Evolutionary conservation across 1,139 yeast genomes (phyloP).

Genomic region (Debaryomycetaceae sp.): DNA sequence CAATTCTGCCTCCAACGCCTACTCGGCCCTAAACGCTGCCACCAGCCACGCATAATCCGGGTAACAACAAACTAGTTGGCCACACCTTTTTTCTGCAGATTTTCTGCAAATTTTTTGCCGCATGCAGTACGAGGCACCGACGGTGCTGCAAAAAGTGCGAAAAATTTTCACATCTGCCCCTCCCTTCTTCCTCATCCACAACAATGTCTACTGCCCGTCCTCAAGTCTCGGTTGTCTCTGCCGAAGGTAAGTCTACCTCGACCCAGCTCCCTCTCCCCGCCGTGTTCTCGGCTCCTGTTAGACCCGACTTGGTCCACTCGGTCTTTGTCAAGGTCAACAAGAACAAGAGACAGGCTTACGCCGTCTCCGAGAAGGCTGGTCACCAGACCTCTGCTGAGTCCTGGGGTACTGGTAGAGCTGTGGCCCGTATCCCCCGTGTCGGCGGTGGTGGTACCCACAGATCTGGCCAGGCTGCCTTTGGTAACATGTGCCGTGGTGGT

Average conservation of each 20-base stretch:
- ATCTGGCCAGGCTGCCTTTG: constrained; percentile 99
- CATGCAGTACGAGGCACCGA: no score
- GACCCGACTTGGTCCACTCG: constrained; percentile 98
- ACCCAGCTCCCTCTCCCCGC: constrained; percentile 93
- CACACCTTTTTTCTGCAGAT: no score
- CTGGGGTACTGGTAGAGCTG: constrained; percentile 99
- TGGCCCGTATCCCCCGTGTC: constrained; percentile 99
- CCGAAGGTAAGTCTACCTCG: constrained; percentile 82
- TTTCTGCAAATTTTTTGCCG: no score
- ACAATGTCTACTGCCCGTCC: constrained; percentile 77
- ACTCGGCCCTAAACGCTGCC: no score
- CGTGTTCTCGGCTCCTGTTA: constrained; percentile 99
- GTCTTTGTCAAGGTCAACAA: constrained; percentile 98
- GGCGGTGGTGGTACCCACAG: constrained; percentile 99
- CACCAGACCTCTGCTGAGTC: constrained; percentile 99
- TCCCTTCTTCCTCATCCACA: constrained; percentile 13
- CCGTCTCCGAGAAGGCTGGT: constrained; percentile 98
- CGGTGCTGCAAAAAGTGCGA: no score
- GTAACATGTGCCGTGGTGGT: constrained; percentile 99
- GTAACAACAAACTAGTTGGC: no score
- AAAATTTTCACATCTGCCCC: constrained; percentile 14
- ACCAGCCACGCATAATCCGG: no score
- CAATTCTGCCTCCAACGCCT: no score
- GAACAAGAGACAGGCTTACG: constrained; percentile 99
- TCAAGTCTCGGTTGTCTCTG: constrained; percentile 92